These are phyloP conservation scores for Microsporum canis DNA, from an alignment of 2,329 filamentous ascomycete species.

Conservation along the genomic window DNA sequence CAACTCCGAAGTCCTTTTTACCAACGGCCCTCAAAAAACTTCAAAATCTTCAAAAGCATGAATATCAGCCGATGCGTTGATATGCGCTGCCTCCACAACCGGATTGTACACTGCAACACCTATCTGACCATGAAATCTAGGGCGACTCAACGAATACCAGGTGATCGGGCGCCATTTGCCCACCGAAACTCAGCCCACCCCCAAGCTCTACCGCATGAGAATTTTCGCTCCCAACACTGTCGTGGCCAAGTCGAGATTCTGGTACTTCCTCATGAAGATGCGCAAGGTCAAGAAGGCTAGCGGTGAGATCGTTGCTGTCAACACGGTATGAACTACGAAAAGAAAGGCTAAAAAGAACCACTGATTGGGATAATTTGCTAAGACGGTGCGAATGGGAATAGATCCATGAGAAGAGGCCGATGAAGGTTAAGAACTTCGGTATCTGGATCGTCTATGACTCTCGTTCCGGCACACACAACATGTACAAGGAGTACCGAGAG, in stretches of 20 bases:
- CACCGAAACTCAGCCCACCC: conserved; percentile 90
- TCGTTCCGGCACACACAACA: conserved; percentile 99
- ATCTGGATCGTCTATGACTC: conserved; percentile 99
- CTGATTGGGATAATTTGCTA: conserved; percentile 9
- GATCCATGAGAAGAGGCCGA: conserved; percentile 98
- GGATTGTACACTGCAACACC: background rate
- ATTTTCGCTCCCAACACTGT: conserved; percentile 98
- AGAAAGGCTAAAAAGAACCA: conserved; percentile 2
- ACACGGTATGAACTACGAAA: conserved; percentile 57
- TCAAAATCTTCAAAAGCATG: background rate
- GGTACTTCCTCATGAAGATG: conserved; percentile 99
- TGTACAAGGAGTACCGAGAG: conserved; percentile 99
- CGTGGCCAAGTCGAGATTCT: conserved; percentile 99
- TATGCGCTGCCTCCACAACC: background rate
- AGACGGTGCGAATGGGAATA: conserved; percentile 28
- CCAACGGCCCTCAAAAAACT: background rate
- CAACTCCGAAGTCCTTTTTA: background rate
- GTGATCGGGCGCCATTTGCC: conserved; percentile 99
- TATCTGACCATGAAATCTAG: conserved; percentile 40
- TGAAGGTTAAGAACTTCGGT: conserved; percentile 99
- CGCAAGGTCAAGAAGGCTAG: conserved; percentile 99
- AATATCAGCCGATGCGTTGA: background rate
- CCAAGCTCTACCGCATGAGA: conserved; percentile 99
- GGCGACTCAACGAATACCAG: conserved; percentile 99
- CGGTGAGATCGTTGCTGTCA: conserved; percentile 96